Conservation (phyloP, 495 filamentous ascomycete species). For the Chlorociboria aeruginascens region DNA sequence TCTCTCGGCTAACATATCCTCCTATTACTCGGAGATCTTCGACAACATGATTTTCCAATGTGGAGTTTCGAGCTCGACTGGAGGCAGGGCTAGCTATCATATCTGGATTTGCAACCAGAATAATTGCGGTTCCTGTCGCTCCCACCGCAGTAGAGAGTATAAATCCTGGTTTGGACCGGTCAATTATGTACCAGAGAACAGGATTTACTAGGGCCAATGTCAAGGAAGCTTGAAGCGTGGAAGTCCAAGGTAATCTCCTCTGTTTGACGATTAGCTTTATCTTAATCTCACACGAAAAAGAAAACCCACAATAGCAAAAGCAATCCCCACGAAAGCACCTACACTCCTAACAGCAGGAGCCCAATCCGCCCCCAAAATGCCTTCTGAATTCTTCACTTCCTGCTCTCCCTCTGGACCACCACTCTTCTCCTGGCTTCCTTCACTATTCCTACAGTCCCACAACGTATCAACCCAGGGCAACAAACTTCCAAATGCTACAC, state of each 20-base stretch:
- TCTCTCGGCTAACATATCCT: constrained; percentile 56
- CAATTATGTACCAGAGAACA: constrained; percentile 90
- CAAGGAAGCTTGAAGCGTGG: constrained; percentile 81
- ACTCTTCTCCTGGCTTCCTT: constrained; percentile 10
- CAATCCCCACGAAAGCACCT: constrained; percentile 90
- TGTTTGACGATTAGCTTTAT: constrained; percentile 23
- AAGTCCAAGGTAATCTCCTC: constrained; percentile 85
- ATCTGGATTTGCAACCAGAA: constrained; percentile 60
- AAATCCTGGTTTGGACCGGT: constrained; percentile 78
- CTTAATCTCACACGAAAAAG: neutral
- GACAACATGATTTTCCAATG: neutral
- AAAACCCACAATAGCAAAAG: constrained; percentile 78
- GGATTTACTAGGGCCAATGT: constrained; percentile 89
- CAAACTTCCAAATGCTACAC: constrained; percentile 62
- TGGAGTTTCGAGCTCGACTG: constrained; percentile 13
- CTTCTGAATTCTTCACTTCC: constrained; percentile 5
- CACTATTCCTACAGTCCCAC: neutral
- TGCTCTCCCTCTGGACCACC: constrained; percentile 13
- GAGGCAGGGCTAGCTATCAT: constrained; percentile 54
- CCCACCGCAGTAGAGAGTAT: constrained; percentile 61
- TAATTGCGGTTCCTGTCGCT: constrained; percentile 55
- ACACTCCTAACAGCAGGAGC: constrained; percentile 72
- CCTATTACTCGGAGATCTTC: constrained; percentile 22
- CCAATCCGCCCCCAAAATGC: constrained; percentile 49
- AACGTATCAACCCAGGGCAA: constrained; percentile 76